Percentiles rank a stretch among this genome's conserved stretches.
Evolutionary conservation across 2,329 filamentous ascomycete species (phyloP).

Genomic region (Cladosporium sp.): DNA sequence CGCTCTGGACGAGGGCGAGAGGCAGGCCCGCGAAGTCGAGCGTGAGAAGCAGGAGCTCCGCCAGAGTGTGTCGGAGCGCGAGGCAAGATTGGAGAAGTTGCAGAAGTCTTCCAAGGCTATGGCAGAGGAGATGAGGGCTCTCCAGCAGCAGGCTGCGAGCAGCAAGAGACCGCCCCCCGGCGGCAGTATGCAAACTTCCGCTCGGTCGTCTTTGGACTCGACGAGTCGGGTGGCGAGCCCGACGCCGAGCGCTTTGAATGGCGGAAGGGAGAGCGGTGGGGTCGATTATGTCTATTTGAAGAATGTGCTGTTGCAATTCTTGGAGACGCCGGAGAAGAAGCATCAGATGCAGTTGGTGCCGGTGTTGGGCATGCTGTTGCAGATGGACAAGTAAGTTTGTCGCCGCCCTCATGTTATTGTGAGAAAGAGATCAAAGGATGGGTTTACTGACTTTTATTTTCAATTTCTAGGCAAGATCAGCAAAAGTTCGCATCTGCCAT

Average conservation of each 20-base stretch:
- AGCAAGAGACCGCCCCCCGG: constrained; percentile 33
- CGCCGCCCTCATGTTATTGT: too few species aligned
- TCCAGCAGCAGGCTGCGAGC: constrained; percentile 35
- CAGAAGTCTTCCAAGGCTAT: constrained; percentile 62
- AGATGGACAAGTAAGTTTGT: constrained; percentile 66
- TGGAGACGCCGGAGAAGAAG: constrained; percentile 76
- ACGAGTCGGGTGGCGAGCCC: constrained; percentile 45
- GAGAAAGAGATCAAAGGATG: too few species aligned
- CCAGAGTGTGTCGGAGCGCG: constrained; percentile 72
- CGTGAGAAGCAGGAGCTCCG: constrained; percentile 74
- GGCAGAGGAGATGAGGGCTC: constrained; percentile 53
- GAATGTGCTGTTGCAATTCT: constrained; percentile 75
- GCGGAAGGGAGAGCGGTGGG: constrained; percentile 11
- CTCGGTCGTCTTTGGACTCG: constrained; percentile 57
- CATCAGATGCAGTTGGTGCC: constrained; percentile 72
- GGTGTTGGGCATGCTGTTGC: constrained; percentile 69
- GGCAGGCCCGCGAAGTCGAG: constrained; percentile 76
- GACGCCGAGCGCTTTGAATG: constrained; percentile 26
- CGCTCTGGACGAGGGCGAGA: constrained; percentile 82
- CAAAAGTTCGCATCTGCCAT: constrained; percentile 83
- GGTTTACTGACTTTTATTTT: constrained; percentile 23
- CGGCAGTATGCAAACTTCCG: constrained; percentile 43
- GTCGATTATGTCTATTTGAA: constrained; percentile 69
- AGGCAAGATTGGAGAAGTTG: constrained; percentile 72
- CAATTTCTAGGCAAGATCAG: constrained; percentile 60